Evolutionary conservation across 805 yeast genomes (phyloP), one percentile per base, ranked within the genome.

Genomic region (Citeromyces nyonsensis): DNA sequence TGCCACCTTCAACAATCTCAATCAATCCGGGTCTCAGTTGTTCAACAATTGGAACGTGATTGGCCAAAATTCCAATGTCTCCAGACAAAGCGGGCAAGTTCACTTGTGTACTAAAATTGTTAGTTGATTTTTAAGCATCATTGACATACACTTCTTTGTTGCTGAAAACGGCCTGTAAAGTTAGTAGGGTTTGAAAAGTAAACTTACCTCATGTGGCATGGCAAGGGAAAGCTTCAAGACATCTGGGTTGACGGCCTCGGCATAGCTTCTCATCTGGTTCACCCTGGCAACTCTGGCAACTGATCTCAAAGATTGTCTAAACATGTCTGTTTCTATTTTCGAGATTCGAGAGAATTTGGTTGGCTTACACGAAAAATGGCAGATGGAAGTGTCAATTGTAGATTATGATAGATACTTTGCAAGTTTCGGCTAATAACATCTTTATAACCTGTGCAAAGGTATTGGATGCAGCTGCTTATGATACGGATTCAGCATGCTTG

Each of bases 11-110:
- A 44, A 83, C 78, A 52, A 91, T 74, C 60, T 86, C 95, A 49
- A 91, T 79, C 40, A 91, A 69, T 59, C 98, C 98, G 47, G 98
- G 95, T 52, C 76, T 72, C 56, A 91, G 75, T 69, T 91, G 94
- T 66, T 91, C 97, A 42, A 88, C 84, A 49, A 81, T 73, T 49
- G 98, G 97, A 51, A 91, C 95, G 74, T 91, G 98, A 66, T 83
- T 79, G 48, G 97, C 95, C 54, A 91, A 66, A 44, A 91, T 73
- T 82, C 98, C 98, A 61, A 88, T 73, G 54, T 82, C 93, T 57
- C 98, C 98, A 44, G 91, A 76, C 50, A 78, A 69, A 42, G 95
- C 93, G 52, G 98, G 98, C 45, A 91, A 68, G 66, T 91, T 91
- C 47, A 91, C 97, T 69, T 91, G 84, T 51, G 63, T 49, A 41